A percentile compares a stretch with the other conserved stretches of the same genome.
Conservation (phyloP, 176 grass and related monocot species). For the Olyra latifolia region DNA sequence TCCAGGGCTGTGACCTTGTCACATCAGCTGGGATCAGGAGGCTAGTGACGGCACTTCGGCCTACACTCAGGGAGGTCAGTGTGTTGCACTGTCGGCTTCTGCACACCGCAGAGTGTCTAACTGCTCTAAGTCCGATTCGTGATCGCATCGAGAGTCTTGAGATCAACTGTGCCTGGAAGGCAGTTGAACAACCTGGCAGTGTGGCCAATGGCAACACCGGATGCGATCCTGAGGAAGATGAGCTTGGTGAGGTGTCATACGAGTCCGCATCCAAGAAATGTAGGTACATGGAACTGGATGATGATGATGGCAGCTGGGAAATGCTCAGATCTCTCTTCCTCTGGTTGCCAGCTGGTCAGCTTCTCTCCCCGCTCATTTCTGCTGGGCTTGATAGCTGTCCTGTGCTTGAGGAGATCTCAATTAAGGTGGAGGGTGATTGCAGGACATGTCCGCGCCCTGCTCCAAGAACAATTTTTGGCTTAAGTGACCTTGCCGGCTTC, state of each 20-base stretch:
- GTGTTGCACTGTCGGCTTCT: constrained; percentile 69
- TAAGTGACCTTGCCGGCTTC: constrained; percentile 62
- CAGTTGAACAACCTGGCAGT: constrained; percentile 11
- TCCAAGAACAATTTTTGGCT: constrained; percentile 42
- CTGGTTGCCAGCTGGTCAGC: constrained; percentile 77
- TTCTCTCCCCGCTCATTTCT: constrained; percentile 60
- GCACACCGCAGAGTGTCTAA: constrained; percentile 47
- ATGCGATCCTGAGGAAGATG: constrained; percentile 42
- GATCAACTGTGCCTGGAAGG: constrained; percentile 76
- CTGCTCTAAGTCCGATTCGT: constrained; percentile 64
- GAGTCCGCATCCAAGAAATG: constrained; percentile 65
- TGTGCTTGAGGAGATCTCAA: constrained; percentile 68
- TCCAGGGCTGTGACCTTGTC: constrained; percentile 62
- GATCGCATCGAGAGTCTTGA: constrained; percentile 78
- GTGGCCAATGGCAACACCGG: constrained; percentile 23
- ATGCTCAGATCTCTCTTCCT: constrained; percentile 74
- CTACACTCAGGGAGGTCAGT: constrained; percentile 70
- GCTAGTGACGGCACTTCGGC: constrained; percentile 39
- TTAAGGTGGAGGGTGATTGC: constrained; percentile 94
- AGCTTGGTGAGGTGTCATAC: constrained; percentile 27
- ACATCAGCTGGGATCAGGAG: constrained; percentile 60
- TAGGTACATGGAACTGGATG: constrained; percentile 54
- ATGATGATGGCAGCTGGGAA: constrained; percentile 67
- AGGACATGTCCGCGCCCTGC: constrained; percentile 50
- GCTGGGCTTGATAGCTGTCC: constrained; percentile 70